Evolutionary conservation across 306 rosid genomes (phyloP), one percentile per base, ranked within the genome.

Genomic region (peach (Prunus persica)): DNA sequence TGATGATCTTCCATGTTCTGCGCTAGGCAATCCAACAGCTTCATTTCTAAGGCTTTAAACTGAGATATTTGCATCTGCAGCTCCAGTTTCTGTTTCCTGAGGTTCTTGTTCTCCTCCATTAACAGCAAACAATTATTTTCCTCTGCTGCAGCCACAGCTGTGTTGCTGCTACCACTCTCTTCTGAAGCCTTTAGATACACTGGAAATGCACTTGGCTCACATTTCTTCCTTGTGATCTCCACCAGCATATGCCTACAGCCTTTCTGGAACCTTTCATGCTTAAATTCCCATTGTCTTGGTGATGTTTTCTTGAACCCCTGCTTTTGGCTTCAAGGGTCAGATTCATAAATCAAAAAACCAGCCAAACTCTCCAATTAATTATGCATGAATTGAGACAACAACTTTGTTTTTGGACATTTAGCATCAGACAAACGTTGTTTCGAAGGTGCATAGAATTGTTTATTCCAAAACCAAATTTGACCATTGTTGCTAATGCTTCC

Each of bases 291-390:
- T 79, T 83, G 81, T 73, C 89, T 89, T 0, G 95, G 79, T 63
- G 98, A 91, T 62, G 76, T 86, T 84, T 93, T 93, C 80, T 87
- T 93, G 72, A 93, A 93, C 56, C 98, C 97, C 98, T 93, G 79
- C 20, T 50, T 43, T 11, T 4, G 4, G 62, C 11, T 32, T 15
- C 7, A 13, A 66, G 43, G 52, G 41, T 25, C 19, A 76, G 67
- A 74, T 41, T 55, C 13, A 70, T 8, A 46, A 30, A 10, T 16
- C 12, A 7, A 60, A 19, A 30, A 28, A 4, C 43, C 43, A 38
- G 9, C 46, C n/a, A 30, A 30, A 6, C 22, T 28, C 30, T 34
- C 41, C 41, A 34, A 32, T 32, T 34, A 34, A 32, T 34, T 38
- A 38, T 38, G 43, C 43, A 38, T 38, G 43, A 10, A 38, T 38